A percentile compares a stretch with the other conserved stretches of the same genome.
Conservation (phyloP, 75 land plant genomes). For the Cunninghamia lanceolata region DNA sequence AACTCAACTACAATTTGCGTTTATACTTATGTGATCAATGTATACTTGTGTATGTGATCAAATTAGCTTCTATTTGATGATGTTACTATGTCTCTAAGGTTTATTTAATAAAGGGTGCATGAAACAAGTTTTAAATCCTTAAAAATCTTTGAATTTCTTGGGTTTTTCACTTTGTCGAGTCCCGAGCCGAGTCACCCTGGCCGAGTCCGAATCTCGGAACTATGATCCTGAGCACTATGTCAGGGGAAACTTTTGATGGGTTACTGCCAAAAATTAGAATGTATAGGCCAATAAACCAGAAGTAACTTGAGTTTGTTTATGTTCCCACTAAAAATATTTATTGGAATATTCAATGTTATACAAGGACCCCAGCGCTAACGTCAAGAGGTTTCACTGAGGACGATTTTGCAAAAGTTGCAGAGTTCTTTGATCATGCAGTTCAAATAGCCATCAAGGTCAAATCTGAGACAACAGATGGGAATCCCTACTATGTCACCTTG, state of each 20-base stretch:
- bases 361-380: slow-evolving; percentile 97
- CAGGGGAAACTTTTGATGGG: neutral
- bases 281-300: neutral
- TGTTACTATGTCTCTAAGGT: too few relatives aligned
- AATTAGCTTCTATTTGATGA: too few relatives aligned
- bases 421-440: slow-evolving; percentile 83
- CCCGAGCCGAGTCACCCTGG: too few relatives aligned
- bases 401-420: slow-evolving; percentile 94
- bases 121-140: too few relatives aligned
- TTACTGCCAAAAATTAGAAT: neutral
- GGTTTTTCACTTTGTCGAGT: too few relatives aligned
- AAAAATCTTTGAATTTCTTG: too few relatives aligned
- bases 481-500: neutral
- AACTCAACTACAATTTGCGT: too few relatives aligned
- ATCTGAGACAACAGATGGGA: slow-evolving; percentile 56
- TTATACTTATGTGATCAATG: too few relatives aligned
- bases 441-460: slow-evolving; percentile 78
- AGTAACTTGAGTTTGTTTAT: neutral
- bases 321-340: neutral
- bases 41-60: too few relatives aligned
- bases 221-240: too few relatives aligned
- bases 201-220: too few relatives aligned
- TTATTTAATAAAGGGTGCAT: too few relatives aligned
- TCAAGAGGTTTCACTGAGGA: slow-evolving; percentile 91
- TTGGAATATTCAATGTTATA: slow-evolving; percentile 1